Base-by-base conservation (phyloP, 805 yeast genomes). In the Wickerhamiella occidentalis region DNA sequence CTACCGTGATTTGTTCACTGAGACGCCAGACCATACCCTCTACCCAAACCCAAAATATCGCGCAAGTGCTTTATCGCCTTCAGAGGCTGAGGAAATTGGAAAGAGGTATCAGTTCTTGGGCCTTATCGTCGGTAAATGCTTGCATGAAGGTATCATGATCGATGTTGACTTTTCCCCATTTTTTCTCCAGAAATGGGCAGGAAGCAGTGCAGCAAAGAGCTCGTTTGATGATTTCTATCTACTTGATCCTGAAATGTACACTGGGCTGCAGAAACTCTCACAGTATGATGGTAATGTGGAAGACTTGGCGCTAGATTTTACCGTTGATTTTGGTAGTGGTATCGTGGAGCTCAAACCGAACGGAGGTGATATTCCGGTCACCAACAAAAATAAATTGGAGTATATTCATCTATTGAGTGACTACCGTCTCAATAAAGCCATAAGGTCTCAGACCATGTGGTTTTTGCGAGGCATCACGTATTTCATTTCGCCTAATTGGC, bases 121-220 rank as follows among this genome's bases (percentile, higher is more conserved):
- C 0, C 79, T 74, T 67, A 69, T 87, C 5, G 71, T 90, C 41
- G 98, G 96, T 1, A 90, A 87, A 61, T 88, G 96, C 59, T 68
- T 90, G 2, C 86, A 85, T 61, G 95, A 85, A 49, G 79, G 79
- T 47, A 80, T 87, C 3, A 68, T 90, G 54, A 77, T 90, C 6
- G 94, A 88, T 63, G 75, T 85, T 21, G 75, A 79, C 15, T 88
- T 90, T 72, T 87, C 96, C 0, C 84, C 90, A 1, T 85, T 86
- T 55, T 90, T 90, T 58, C 63, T 92, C 40, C 78, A 74, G 63
- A 78, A 83, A 60, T 77, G 90, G 80, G 68, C 71, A 12, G 74
- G 76, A 19, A 56, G 55, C 3, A 49, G 56, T 13, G 55, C 58
- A 2, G 45, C 54, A 37, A 57, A 58, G 51, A 79, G 72, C 56